Evolutionary conservation across 2,329 filamentous ascomycete genomes (phyloP), one percentile per base, ranked within the genome.

Genomic region (Epichloe festucae): DNA sequence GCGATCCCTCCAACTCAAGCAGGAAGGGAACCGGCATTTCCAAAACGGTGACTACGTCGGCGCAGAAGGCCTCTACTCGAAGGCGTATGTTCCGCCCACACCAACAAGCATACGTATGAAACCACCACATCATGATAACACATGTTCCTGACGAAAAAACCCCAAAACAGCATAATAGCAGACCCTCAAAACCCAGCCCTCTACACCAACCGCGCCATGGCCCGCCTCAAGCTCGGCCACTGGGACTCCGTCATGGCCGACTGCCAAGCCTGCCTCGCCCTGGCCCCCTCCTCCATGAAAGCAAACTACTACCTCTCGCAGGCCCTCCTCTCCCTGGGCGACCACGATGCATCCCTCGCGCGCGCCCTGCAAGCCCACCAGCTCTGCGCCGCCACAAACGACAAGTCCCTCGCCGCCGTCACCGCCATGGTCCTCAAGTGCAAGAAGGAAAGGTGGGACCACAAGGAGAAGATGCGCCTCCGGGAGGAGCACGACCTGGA

Each of bases 191-290:
- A 95, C 63, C 80, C 85, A 1, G 74, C 85, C 34, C 77, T 95
- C 48, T 96, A 89, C 70, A 91, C 89, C 40, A 97, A 96, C 70
- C 87, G 90, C 50, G 87, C 89, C 49, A 85, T 95, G 70, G 82
- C 85, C 3, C 81, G 89, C 41, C 74, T 93, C 53, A 87, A 85
- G 68, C 77, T 95, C 21, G 70, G 76, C 54, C 74, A 81, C 59
- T 94, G 84, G 79, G 77, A 87, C 34, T 81, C 76, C 10, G 89
- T 85, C 47, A 83, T 93, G 56, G 73, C 80, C 54, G 90, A 96
- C 67, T 91, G 89, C 63, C 69, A 84, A 50, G 74, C 80, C 49
- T 89, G 86, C 56, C 82, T 96, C 48, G 75, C 81, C 53, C 74
- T 94, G 5, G 72, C 79, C 31, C 73, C 76, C 3, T 50, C 59